Conservation (phyloP, 805 yeast species). For the Saturnispora kantuleensis region DNA sequence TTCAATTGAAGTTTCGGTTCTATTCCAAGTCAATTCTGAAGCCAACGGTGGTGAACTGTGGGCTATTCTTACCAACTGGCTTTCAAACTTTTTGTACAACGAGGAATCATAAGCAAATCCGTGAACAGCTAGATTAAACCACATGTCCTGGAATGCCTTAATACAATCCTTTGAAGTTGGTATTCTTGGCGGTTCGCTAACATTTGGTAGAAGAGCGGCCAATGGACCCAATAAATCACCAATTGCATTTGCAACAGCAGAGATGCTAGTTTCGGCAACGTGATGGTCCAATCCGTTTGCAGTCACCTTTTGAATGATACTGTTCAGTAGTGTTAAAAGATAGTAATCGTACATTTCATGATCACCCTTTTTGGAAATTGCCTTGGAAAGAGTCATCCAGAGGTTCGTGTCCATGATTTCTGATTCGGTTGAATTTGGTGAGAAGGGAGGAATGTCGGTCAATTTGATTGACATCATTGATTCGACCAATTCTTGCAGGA, state of each 20-base stretch:
- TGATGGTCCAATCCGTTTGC: constrained; percentile 64
- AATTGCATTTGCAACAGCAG: constrained; percentile 61
- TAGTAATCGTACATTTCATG: constrained; percentile 46
- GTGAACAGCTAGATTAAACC: constrained; percentile 92
- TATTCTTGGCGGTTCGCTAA: constrained; percentile 34
- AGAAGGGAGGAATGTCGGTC: constrained; percentile 56
- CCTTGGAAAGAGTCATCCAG: constrained; percentile 25
- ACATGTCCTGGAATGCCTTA: constrained; percentile 68
- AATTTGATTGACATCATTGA: constrained; percentile 54
- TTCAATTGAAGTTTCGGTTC: constrained; percentile 86
- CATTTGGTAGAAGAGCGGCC: constrained; percentile 61
- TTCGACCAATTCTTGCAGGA: constrained; percentile 52
- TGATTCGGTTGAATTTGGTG: constrained; percentile 46
- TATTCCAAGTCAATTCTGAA: constrained; percentile 66
- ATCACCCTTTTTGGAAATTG: constrained; percentile 23
- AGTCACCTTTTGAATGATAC: constrained; percentile 71
- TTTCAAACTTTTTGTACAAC: constrained; percentile 37
- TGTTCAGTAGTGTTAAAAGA: constrained; percentile 54
- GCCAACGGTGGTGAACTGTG: constrained; percentile 82
- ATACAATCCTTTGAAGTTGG: constrained; percentile 40
- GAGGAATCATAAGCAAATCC: constrained; percentile 61
- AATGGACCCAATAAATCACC: constrained; percentile 58
- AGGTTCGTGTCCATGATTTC: too few species aligned
- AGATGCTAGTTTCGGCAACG: constrained; percentile 63
- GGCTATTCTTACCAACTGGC: constrained; percentile 61